Conservation (phyloP, 2,329 filamentous ascomycete genomes). For the Colletotrichum sp. region DNA sequence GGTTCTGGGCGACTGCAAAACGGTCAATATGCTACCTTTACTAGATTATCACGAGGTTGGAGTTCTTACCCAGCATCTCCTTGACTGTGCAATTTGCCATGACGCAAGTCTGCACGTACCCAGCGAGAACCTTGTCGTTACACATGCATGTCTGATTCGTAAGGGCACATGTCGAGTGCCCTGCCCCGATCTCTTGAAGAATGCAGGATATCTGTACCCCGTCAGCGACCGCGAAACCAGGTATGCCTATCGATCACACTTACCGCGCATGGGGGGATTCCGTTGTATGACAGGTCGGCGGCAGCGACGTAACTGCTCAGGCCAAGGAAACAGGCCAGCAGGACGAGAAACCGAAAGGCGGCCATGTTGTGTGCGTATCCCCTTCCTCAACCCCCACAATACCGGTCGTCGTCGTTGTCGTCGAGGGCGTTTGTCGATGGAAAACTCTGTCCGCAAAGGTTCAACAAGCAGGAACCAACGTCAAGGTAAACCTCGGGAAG, state of each 20-base stretch:
- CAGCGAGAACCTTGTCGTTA: not conserved
- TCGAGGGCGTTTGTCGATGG: not conserved
- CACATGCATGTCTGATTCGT: slow-evolving; percentile 15
- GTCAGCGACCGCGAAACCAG: not conserved
- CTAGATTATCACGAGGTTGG: not conserved
- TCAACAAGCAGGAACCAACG: not conserved
- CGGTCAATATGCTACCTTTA: not conserved
- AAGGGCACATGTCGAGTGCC: not conserved
- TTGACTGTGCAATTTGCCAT: slow-evolving; percentile 6
- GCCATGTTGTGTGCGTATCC: not conserved
- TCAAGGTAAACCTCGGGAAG: not conserved
- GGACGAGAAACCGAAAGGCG: not conserved
- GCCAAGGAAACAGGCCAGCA: slow-evolving; percentile 2
- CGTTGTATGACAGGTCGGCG: not conserved
- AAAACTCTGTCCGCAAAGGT: not conserved
- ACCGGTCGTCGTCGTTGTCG: not conserved
- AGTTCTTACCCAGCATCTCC: slow-evolving; percentile 8
- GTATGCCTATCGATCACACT: not conserved
- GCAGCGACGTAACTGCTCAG: not conserved
- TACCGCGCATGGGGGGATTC: slow-evolving; percentile 6
- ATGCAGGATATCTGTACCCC: not conserved
- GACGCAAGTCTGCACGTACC: slow-evolving; percentile 6
- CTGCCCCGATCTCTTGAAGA: not conserved
- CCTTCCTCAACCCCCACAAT: not conserved
- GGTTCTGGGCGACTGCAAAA: not conserved